phyloP scores from a whole-genome alignment of 352 stramenopile species.

The Pilasporangium apinafurcum region DNA sequence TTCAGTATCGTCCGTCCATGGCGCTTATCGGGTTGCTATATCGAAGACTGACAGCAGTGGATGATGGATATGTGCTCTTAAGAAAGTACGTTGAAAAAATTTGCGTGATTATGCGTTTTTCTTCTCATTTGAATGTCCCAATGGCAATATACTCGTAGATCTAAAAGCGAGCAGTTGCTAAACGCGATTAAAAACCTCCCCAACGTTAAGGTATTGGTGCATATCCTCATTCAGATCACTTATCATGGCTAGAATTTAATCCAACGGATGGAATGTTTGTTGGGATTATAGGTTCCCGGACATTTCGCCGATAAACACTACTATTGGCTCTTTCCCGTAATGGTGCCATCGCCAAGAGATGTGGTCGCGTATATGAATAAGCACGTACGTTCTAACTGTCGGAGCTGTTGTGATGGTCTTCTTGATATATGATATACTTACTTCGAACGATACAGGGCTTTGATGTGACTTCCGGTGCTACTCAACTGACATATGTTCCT shows the following conservation, averaged over 20 bases:
- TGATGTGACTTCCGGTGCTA: slow-evolving; percentile 73
- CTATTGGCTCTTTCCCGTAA: slow-evolving; percentile 81
- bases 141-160: slow-evolving; percentile 12
- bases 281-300: slow-evolving; percentile 44
- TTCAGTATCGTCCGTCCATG: slow-evolving; percentile 74
- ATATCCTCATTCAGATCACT: not conserved
- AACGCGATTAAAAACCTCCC: slow-evolving; percentile 43
- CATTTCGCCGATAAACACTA: slow-evolving; percentile 52
- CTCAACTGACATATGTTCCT: slow-evolving; percentile 61
- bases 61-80: slow-evolving; percentile 64
- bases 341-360: slow-evolving; percentile 41
- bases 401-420: not conserved
- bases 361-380: slow-evolving; percentile 72
- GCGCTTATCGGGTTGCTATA: slow-evolving; percentile 65
- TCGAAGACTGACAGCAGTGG: slow-evolving; percentile 57
- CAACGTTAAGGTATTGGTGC: slow-evolving; percentile 36
- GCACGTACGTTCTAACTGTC: slow-evolving; percentile 18
- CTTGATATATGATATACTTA: not conserved
- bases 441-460: slow-evolving; percentile 37
- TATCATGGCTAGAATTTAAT: not conserved
- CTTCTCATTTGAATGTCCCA: not conserved
- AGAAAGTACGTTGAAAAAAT: slow-evolving; percentile 46
- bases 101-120: too few relatives aligned
- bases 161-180: slow-evolving; percentile 62
- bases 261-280: not conserved